phyloP scores from a whole-genome alignment of 2,329 filamentous ascomycete genomes.

The Trichocomaceae sp. region DNA sequence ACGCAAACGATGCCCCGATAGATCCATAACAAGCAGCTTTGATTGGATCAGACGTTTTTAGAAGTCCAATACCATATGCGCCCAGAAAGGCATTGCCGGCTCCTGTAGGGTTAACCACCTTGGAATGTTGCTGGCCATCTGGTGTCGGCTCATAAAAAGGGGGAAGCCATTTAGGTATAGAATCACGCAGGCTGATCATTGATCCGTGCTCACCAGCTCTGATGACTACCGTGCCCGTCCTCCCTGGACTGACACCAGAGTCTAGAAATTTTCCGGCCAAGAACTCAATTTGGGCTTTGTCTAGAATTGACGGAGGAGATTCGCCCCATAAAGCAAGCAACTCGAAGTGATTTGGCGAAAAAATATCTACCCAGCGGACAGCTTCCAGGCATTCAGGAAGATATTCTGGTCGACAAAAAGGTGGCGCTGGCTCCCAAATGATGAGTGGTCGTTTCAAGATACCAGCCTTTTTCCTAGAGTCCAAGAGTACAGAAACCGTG shows the following conservation, averaged over 20 bases:
- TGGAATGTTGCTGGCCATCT: not conserved
- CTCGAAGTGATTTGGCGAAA: not conserved
- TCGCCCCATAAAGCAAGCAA: not conserved
- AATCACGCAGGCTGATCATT: not conserved
- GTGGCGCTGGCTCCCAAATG: not conserved
- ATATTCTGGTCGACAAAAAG: not conserved
- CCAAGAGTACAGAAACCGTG: not conserved
- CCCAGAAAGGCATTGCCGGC: constrained; percentile 35
- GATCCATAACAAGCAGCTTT: constrained; percentile 26
- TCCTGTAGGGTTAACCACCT: constrained; percentile 31
- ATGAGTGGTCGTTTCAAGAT: not conserved
- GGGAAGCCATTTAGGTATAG: not conserved
- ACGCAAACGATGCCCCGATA: constrained; percentile 29
- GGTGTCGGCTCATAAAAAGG: not conserved
- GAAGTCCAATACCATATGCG: constrained; percentile 24
- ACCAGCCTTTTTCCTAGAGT: not conserved
- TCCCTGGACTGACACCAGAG: not conserved
- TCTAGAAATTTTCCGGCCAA: not conserved
- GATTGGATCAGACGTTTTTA: constrained; percentile 17
- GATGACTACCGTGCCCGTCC: not conserved
- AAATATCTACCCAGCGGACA: not conserved
- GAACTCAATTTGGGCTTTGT: not conserved
- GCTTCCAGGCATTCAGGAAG: too few relatives aligned
- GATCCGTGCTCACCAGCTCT: not conserved
- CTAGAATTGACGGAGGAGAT: too few relatives aligned